Evolutionary conservation across 768 basidiomycete species (phyloP).

Genomic region (Psilocybe subaeruginosa): DNA sequence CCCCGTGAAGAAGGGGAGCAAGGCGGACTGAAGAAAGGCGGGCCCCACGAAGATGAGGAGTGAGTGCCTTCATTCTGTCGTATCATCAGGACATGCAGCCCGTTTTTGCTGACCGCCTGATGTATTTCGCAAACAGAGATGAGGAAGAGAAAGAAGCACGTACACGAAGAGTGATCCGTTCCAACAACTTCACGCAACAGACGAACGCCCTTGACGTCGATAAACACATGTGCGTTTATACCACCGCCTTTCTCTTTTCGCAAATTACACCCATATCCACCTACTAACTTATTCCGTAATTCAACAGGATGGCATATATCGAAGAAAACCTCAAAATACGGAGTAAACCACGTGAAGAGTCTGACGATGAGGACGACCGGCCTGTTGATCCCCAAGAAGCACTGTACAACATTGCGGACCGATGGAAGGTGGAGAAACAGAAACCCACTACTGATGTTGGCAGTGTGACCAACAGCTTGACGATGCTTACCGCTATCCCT

Average conservation of each 20-base stretch:
- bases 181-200: constrained; percentile 96
- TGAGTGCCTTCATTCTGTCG: constrained; percentile 23
- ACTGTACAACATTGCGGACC: constrained; percentile 72
- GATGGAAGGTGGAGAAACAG: constrained; percentile 61
- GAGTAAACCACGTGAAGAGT: constrained; percentile 54
- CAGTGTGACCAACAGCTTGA: constrained; percentile 88
- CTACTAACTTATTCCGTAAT: neutral
- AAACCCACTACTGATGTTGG: constrained; percentile 79
- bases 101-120: neutral
- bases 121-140: constrained; percentile 41
- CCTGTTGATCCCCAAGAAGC: constrained; percentile 77
- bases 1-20: constrained; percentile 48
- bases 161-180: constrained; percentile 72
- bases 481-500: constrained; percentile 97
- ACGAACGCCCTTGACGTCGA: constrained; percentile 96
- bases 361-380: constrained; percentile 42
- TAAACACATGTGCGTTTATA: constrained; percentile 86
- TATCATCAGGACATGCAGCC: neutral
- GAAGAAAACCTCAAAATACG: constrained; percentile 89
- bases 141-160: constrained; percentile 70
- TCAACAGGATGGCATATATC: constrained; percentile 94
- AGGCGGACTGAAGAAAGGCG: constrained; percentile 62
- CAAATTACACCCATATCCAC: neutral
- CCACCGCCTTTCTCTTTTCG: neutral
- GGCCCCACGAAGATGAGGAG: constrained; percentile 61